Percentiles rank a stretch among this genome's conserved stretches.
These are phyloP conservation scores for Conidiobolus incongruus DNA, from an alignment of 371 early-diverging fungal species.

Conservation along the genomic window DNA sequence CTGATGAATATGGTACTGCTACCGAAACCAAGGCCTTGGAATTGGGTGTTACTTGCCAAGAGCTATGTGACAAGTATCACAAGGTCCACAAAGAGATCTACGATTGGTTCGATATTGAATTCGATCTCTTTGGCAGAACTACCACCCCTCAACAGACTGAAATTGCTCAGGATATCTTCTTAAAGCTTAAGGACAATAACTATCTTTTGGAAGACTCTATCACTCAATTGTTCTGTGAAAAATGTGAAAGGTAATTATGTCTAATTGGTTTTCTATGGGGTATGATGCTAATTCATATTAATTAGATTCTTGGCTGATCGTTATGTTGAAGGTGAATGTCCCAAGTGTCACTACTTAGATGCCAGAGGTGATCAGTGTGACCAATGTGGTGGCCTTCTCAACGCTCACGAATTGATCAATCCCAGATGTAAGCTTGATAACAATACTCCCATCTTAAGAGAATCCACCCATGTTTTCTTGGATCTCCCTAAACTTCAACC, in stretches of 20 bases:
- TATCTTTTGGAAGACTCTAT: constrained; percentile 50
- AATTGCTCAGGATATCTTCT: constrained; percentile 87
- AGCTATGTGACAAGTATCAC: constrained; percentile 93
- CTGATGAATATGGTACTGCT: constrained; percentile 99
- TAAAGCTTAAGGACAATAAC: constrained; percentile 51
- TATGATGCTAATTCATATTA: too few relatives aligned
- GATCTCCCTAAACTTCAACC: constrained; percentile 65
- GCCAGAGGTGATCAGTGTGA: constrained; percentile 99
- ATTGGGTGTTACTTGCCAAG: constrained; percentile 72
- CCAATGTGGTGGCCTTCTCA: constrained; percentile 78
- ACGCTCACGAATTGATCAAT: constrained; percentile 80
- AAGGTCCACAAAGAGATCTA: constrained; percentile 77
- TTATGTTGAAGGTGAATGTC: constrained; percentile 96
- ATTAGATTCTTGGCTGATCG: constrained; percentile 95
- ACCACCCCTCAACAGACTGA: constrained; percentile 74
- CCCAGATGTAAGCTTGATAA: constrained; percentile 93
- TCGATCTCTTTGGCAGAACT: constrained; percentile 97
- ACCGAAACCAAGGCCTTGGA: constrained; percentile 98
- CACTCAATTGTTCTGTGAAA: constrained; percentile 86
- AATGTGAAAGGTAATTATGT: constrained; percentile 38
- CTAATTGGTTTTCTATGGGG: background rate
- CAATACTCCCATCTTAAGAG: constrained; percentile 49
- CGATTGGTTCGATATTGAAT: constrained; percentile 91
- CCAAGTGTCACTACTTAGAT: constrained; percentile 72
- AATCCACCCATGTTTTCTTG: constrained; percentile 88